Evolutionary conservation across 768 basidiomycete species (phyloP), one percentile per base, ranked within the genome.

Genomic region (Lentinula aciculospora): DNA sequence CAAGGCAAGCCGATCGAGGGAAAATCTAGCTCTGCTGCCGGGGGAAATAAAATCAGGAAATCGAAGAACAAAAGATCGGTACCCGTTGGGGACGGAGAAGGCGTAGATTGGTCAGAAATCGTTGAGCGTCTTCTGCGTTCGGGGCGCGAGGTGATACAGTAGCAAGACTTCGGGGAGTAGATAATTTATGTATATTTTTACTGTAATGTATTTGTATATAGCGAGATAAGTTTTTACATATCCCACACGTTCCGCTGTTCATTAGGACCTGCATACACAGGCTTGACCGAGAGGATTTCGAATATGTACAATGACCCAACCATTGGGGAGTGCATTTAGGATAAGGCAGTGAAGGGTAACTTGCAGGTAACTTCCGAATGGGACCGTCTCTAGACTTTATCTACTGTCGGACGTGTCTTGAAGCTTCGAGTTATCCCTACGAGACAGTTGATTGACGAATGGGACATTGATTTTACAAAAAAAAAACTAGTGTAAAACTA

Each of bases 1-100:
- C 74, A 72, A 28, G 81, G 83, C 19, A 70, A 73, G 59, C 73
- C 70, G 56, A 75, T 72, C 28, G 58, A 60, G 28, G 63, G 62
- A 25, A 25, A 32, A 17, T 13, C 67, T 25, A 75, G 73, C 28
- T 67, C 67, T 28, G 75, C 73, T 29, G 66, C 65, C 39, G 65
- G 61, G 12, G 61, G 57, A 40, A 34, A 28, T 39, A 12, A 19
- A 13, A 39, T 5, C 7, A 39, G 9, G 15, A 13, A 7, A 21
- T 40, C 51, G 25, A 66, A 56, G n/a, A 13, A 34, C 39, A 59
- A 39, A 39, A 45, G 39, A 23, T 50, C 29, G 2, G 45, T 23
- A 15, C 54, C 36, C 21, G 47, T 59, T 29, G 60, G 62, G 3
- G 58, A 59, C 32, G 58, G 56, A 46, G 60, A 63, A 36, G 62